Percentiles rank a stretch among this genome's conserved stretches.
Conservation (phyloP, 352 stramenopile genomes). For the Phytophthora tentaculata region DNA sequence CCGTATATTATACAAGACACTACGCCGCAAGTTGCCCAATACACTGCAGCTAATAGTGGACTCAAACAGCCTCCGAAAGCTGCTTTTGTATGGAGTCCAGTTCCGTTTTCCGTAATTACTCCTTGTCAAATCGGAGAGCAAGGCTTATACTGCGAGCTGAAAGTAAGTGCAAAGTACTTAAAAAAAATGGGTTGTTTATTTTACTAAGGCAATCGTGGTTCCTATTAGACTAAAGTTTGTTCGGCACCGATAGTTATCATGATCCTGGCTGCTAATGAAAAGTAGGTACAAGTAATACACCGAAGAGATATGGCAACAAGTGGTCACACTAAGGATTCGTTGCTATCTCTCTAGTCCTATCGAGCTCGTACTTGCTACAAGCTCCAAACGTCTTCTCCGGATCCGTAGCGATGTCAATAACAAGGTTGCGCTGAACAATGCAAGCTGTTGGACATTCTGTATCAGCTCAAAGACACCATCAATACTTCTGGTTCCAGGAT, state of each 20-base stretch:
- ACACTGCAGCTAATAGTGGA: constrained; percentile 1
- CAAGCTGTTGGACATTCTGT: constrained; percentile 53
- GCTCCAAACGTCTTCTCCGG: constrained; percentile 49
- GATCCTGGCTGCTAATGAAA: constrained; percentile 49
- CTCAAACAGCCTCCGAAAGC: constrained; percentile 6
- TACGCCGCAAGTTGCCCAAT: constrained; percentile 1
- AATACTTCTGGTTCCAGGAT: constrained; percentile 50
- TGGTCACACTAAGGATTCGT: neutral
- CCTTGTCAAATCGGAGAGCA: constrained; percentile 38
- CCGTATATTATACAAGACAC: constrained; percentile 7
- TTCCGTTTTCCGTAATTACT: constrained; percentile 44
- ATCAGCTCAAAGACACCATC: constrained; percentile 36
- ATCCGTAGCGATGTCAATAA: constrained; percentile 33
- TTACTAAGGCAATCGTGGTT: neutral
- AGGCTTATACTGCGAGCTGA: constrained; percentile 54
- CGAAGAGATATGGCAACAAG: neutral
- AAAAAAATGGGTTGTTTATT: neutral
- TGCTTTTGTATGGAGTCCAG: constrained; percentile 34
- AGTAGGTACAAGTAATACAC: constrained; percentile 41
- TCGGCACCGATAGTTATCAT: constrained; percentile 51
- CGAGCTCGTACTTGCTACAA: constrained; percentile 58
- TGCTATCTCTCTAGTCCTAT: constrained; percentile 35
- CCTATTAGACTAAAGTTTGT: constrained; percentile 41
- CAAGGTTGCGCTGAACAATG: no score
- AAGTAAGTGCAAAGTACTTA: constrained; percentile 25